Conservation (phyloP, 164 flowering plant species). For the Platanus orientalis region DNA sequence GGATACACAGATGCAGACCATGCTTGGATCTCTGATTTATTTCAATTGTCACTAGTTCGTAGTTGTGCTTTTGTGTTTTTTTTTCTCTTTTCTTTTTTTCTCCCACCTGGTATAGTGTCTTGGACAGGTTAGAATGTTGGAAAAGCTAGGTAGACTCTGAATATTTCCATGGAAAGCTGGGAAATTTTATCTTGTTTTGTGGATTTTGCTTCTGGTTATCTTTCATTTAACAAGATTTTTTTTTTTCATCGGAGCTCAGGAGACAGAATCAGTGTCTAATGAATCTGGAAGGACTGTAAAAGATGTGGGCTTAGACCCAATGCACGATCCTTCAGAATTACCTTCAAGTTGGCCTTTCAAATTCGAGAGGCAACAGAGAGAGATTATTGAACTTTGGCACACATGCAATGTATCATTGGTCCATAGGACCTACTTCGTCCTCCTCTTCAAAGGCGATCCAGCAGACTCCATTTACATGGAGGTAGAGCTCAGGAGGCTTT, state of each 20-base stretch:
- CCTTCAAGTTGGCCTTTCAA: constrained; percentile 39
- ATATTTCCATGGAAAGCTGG: too few relatives aligned
- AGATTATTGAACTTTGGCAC: constrained; percentile 80
- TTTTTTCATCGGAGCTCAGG: constrained; percentile 27
- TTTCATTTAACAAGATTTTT: neutral
- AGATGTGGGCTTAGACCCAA: constrained; percentile 56
- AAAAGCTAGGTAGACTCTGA: too few relatives aligned
- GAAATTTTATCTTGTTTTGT: too few relatives aligned
- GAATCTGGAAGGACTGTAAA: constrained; percentile 29
- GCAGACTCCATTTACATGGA: constrained; percentile 71
- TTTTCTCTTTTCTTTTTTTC: too few relatives aligned
- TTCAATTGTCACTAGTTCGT: too few relatives aligned
- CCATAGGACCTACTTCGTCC: constrained; percentile 80
- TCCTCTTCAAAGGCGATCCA: constrained; percentile 81
- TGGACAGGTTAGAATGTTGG: too few relatives aligned
- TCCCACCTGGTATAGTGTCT: too few relatives aligned
- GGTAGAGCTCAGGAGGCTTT: constrained; percentile 71
- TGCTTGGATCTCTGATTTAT: too few relatives aligned
- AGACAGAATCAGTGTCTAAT: constrained; percentile 18
- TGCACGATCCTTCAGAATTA: constrained; percentile 32
- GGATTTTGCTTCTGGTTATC: too few relatives aligned
- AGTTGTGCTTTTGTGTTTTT: too few relatives aligned
- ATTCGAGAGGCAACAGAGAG: constrained; percentile 48
- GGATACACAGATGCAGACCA: too few relatives aligned
- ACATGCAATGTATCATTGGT: constrained; percentile 69